phyloP scores from a whole-genome alignment of 805 yeast genomes.

The Komagataella ulmi region DNA sequence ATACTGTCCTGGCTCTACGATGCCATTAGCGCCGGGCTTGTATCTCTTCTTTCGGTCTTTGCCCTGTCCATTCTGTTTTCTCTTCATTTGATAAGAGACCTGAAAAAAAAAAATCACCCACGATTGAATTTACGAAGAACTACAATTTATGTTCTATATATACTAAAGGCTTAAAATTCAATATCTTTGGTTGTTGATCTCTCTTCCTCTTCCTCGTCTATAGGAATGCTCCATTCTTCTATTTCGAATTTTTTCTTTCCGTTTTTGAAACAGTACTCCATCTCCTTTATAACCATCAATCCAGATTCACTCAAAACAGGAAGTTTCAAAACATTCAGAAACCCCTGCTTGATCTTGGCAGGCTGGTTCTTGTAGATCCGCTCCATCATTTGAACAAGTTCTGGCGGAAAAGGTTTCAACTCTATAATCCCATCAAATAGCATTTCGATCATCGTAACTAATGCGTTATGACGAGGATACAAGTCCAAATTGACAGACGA shows the following conservation, averaged over 20 bases:
- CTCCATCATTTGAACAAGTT: slow-evolving; percentile 51
- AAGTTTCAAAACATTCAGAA: slow-evolving; percentile 60
- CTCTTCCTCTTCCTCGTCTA: slow-evolving; percentile 59
- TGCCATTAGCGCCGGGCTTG: slow-evolving; percentile 26
- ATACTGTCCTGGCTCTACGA: slow-evolving; percentile 70
- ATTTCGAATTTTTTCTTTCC: slow-evolving; percentile 77
- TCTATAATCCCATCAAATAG: slow-evolving; percentile 58
- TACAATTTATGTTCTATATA: background rate
- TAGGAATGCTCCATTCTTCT: slow-evolving; percentile 95
- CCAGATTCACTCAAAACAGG: slow-evolving; percentile 70
- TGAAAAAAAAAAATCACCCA: background rate
- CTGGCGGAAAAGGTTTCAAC: slow-evolving; percentile 73
- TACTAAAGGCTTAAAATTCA: background rate
- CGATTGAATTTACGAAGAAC: background rate
- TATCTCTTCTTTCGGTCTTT: slow-evolving; percentile 18
- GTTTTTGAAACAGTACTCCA: slow-evolving; percentile 78
- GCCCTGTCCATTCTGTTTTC: background rate
- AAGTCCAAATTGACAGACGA: slow-evolving; percentile 52
- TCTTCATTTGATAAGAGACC: background rate
- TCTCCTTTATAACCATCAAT: slow-evolving; percentile 56
- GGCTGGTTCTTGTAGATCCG: slow-evolving; percentile 62
- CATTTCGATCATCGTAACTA: slow-evolving; percentile 41
- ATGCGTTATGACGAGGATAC: slow-evolving; percentile 37
- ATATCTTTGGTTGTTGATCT: slow-evolving; percentile 1
- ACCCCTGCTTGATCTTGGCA: slow-evolving; percentile 71